Percentiles rank a stretch among this genome's conserved stretches.
Conservation (phyloP, 2,329 filamentous ascomycete genomes). For the Exophiala sp. region DNA sequence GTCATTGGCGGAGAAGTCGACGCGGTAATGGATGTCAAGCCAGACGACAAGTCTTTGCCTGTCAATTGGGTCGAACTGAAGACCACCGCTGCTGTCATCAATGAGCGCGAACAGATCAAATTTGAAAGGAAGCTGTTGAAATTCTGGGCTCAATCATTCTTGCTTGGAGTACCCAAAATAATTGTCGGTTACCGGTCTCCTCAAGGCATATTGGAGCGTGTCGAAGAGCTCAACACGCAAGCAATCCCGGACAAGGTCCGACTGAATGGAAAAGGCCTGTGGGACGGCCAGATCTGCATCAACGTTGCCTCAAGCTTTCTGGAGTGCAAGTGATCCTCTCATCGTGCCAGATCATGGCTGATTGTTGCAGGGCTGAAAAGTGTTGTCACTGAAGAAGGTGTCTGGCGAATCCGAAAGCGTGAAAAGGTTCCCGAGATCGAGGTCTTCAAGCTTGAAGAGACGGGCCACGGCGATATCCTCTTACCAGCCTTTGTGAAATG, state of each 20-base stretch:
- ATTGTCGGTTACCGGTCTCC: slow-evolving; percentile 81
- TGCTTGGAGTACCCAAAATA: slow-evolving; percentile 88
- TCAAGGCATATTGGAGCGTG: slow-evolving; percentile 64
- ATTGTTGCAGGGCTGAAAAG: slow-evolving; percentile 55
- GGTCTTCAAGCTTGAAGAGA: slow-evolving; percentile 68
- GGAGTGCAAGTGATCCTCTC: slow-evolving; percentile 59
- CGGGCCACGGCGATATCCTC: slow-evolving; percentile 71
- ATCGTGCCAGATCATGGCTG: background rate
- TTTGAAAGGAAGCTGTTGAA: slow-evolving; percentile 91
- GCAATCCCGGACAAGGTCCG: slow-evolving; percentile 74
- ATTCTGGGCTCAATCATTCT: slow-evolving; percentile 94
- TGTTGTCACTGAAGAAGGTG: slow-evolving; percentile 63
- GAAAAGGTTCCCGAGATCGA: slow-evolving; percentile 66
- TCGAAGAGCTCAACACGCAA: slow-evolving; percentile 78
- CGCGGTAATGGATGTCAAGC: slow-evolving; percentile 86
- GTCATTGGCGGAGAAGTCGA: slow-evolving; percentile 93
- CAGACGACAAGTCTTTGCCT: slow-evolving; percentile 59
- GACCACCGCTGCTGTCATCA: slow-evolving; percentile 70
- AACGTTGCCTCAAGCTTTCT: slow-evolving; percentile 80
- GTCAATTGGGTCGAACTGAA: slow-evolving; percentile 96
- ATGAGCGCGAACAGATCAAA: slow-evolving; percentile 64
- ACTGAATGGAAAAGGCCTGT: slow-evolving; percentile 61
- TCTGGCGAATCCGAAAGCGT: slow-evolving; percentile 73
- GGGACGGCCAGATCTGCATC: slow-evolving; percentile 92
- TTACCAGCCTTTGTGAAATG: slow-evolving; percentile 75